These are phyloP conservation scores for Tuber magnatum DNA, from an alignment of 495 filamentous ascomycete genomes.

Conservation along the genomic window DNA sequence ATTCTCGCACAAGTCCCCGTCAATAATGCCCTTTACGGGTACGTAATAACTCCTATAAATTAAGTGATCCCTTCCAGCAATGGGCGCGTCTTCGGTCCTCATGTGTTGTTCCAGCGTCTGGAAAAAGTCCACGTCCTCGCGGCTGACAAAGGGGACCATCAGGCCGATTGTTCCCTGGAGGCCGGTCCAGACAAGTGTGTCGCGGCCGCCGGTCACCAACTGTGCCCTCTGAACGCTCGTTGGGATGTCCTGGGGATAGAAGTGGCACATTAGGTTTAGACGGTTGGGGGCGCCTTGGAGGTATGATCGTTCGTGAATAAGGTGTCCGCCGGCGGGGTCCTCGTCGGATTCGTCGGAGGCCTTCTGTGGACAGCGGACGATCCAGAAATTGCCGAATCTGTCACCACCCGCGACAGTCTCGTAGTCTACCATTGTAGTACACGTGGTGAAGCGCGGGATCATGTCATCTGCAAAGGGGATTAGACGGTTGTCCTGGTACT, in stretches of 20 bases:
- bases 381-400: conserved; percentile 95
- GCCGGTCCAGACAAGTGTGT: conserved; percentile 87
- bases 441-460: conserved; percentile 78
- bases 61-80: conserved; percentile 87
- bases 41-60: conserved; percentile 94
- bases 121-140: conserved; percentile 96
- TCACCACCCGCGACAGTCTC: conserved; percentile 92
- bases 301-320: conserved; percentile 80
- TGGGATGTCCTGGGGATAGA: conserved; percentile 85
- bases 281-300: conserved; percentile 83
- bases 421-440: conserved; percentile 90
- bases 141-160: conserved; percentile 76
- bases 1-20: conserved; percentile 95
- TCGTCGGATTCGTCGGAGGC: conserved; percentile 84
- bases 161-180: conserved; percentile 90
- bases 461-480: conserved; percentile 90
- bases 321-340: conserved; percentile 79
- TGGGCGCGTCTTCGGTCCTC: conserved; percentile 70
- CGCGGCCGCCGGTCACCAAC: conserved; percentile 82
- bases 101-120: conserved; percentile 83
- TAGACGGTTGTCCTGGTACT: conserved; percentile 78
- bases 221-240: conserved; percentile 82
- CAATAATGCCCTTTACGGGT: conserved; percentile 94
- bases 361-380: conserved; percentile 79
- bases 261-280: conserved; percentile 74